These are phyloP conservation scores for Aspergillus floridensis DNA, from an alignment of 2,329 filamentous ascomycete species.

Conservation along the genomic window DNA sequence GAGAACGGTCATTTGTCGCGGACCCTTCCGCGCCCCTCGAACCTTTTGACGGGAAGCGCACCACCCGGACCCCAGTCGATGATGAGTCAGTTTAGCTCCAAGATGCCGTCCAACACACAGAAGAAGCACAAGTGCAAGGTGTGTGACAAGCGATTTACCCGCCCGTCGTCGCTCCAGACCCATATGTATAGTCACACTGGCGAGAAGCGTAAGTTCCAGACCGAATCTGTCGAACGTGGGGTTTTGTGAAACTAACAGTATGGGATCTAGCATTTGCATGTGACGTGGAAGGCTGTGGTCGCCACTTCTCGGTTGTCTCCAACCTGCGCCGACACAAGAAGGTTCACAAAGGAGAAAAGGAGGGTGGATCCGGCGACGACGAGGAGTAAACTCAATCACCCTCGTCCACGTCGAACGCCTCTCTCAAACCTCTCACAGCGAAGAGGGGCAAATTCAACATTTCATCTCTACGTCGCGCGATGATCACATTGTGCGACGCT, in stretches of 20 bases:
- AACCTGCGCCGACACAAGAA: constrained; percentile 93
- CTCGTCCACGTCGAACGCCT: constrained; percentile 14
- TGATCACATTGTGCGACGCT: constrained; percentile 14
- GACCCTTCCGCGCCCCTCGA: constrained; percentile 77
- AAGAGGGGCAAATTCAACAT: constrained; percentile 3
- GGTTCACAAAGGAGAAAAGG: constrained; percentile 73
- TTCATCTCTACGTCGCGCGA: constrained; percentile 9
- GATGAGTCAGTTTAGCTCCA: constrained; percentile 98
- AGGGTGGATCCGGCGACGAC: constrained; percentile 40
- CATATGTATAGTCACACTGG: constrained; percentile 99
- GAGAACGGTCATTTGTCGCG: constrained; percentile 70
- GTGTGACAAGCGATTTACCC: constrained; percentile 95
- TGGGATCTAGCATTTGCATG: constrained; percentile 74
- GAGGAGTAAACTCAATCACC: constrained; percentile 33
- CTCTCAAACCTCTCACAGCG: constrained; percentile 7
- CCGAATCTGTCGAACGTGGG: background rate
- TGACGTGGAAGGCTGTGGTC: constrained; percentile 89
- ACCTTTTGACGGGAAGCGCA: constrained; percentile 59
- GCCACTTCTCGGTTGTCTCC: constrained; percentile 95
- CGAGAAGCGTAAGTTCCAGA: constrained; percentile 81
- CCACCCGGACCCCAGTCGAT: constrained; percentile 90
- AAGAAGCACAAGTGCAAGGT: constrained; percentile 99
- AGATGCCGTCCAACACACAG: constrained; percentile 89
- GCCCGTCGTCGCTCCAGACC: constrained; percentile 89
- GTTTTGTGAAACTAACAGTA: constrained; percentile 19